Evolutionary conservation across 352 stramenopile species (phyloP), one percentile per base, ranked within the genome.

Genomic region (Peronospora tabacina): DNA sequence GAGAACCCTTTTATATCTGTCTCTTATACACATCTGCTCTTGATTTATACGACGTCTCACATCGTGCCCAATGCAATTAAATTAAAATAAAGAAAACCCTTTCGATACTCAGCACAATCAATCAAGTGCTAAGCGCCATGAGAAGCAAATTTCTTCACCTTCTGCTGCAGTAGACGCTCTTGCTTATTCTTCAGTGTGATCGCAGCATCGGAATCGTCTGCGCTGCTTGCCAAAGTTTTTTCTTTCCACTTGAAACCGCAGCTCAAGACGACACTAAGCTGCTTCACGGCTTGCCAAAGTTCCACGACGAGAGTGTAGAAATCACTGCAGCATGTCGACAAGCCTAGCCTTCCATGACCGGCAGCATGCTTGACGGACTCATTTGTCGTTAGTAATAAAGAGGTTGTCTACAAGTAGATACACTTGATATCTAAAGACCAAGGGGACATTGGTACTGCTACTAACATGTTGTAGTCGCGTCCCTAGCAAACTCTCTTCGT

Each of bases 51-150:
- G 32, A 44, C 24, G 53, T 50, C 1, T 49, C 34, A 26, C 0
- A 26, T 26, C 33, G 75, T 75, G 19, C 71, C 84, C 0, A 87
- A 38, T 7, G 70, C 66, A 19, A 81, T 61, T 0, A 53, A 44
- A 28, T 68, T 76, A 79, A 91, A 7, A 76, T 86, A 44, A 84
- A 90, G 5, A 90, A 50, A 3, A 68, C 45, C 1, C 76, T 79
- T n/a, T 55, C 56, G 12, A 68, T 67, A 33, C 70, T 85, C 12
- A 90, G 33, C 0, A 72, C 79, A n/a, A 85, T 69, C 0, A 79
- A 87, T 69, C 0, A 79, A 87, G 29, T 90, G 79, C 19, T 84
- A 70, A n/a, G 65, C 76, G 9, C 75, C 74, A 4, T 26, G 22
- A 87, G 53, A 1, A 59, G 65, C 30, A 74, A 73, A 11, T 68